Base-by-base conservation (phyloP, 2,329 filamentous ascomycete species). In the Colletotrichum euphorbiae region DNA sequence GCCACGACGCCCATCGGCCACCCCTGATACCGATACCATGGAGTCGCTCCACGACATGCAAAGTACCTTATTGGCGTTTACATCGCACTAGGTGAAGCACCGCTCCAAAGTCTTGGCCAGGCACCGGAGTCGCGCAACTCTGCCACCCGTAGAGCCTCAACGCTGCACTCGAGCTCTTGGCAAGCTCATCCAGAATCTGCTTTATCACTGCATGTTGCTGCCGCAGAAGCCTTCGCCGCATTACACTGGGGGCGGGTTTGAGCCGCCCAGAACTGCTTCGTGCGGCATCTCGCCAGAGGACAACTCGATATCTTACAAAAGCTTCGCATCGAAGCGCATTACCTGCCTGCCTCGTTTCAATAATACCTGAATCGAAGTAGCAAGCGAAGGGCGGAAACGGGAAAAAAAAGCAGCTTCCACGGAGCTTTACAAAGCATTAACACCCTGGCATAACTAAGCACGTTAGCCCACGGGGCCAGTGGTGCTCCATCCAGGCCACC, bases 361-460 rank as follows among this genome's bases (percentile, higher is more conserved):
- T 54, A 48, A 42, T 24, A 21, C 24, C 36, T 40, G 33, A 36
- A 60, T 46, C 55, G 36, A 48, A 19, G 21, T 42, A 21, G 19
- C 50, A 58, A 21, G 61, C 31, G 24, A 50, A 40, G 36, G 36
- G 40, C 21, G 31, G 21, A 69, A 60, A 51, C 58, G n/a, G n/a
- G 48, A 52, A 11, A 42, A 69, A 28, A 68, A 68, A n/a, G n/a
- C n/a, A n/a, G 45, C 40, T 66, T 69, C 48, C 17, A 57, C 46
- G 31, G 46, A 28, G 45, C 21, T 59, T 45, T 45, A 59, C 54
- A 6, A 36, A 33, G 24, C n/a, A n/a, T n/a, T 21, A 38, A 17
- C 50, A 33, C 31, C 33, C 33, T 21, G 33, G 31, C 33, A 33
- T 54, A 11, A 13, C 48, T 33, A 24, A 24, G 24, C 5, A 28